phyloP scores from a whole-genome alignment of 148 eudicot genomes.

The Rhododendron henanense region DNA sequence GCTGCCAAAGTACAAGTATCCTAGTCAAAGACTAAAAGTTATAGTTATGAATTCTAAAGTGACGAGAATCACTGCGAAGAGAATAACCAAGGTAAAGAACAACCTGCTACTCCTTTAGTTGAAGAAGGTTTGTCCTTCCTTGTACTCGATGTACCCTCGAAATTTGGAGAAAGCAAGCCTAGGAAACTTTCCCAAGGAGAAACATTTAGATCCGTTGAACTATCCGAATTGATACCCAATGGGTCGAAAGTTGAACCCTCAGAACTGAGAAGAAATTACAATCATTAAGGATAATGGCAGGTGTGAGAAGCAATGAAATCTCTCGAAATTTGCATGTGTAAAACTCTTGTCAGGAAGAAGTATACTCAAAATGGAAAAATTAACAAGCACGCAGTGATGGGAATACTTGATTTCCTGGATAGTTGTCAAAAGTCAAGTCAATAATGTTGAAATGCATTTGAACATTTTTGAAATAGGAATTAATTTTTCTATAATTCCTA shows the following conservation, averaged over 20 bases:
- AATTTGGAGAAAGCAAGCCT: constrained; percentile 43
- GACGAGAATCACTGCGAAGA: not conserved
- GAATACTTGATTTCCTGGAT: not conserved
- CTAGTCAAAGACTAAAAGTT: constrained; percentile 35
- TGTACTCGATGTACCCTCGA: constrained; percentile 69
- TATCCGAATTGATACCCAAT: constrained; percentile 58
- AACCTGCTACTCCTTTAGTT: constrained; percentile 86
- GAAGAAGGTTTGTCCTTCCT: constrained; percentile 69
- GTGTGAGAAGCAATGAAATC: not conserved
- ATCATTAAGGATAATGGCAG: not conserved
- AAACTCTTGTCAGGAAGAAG: not conserved
- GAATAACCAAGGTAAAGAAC: constrained; percentile 10
- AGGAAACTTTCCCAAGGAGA: constrained; percentile 62
- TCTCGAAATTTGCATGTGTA: not conserved
- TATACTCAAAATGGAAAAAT: not conserved
- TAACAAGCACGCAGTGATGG: not conserved
- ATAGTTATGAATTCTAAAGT: constrained; percentile 11
- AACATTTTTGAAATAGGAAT: not conserved
- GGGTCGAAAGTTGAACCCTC: constrained; percentile 74
- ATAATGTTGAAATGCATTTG: too few species aligned
- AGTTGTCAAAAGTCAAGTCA: not conserved
- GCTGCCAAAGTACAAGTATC: constrained; percentile 60
- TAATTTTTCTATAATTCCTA: not conserved
- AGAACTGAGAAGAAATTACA: constrained; percentile 32
- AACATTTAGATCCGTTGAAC: constrained; percentile 39